Base-by-base conservation (phyloP, 2,329 filamentous ascomycete genomes). In the Xenoacremonium recifei region DNA sequence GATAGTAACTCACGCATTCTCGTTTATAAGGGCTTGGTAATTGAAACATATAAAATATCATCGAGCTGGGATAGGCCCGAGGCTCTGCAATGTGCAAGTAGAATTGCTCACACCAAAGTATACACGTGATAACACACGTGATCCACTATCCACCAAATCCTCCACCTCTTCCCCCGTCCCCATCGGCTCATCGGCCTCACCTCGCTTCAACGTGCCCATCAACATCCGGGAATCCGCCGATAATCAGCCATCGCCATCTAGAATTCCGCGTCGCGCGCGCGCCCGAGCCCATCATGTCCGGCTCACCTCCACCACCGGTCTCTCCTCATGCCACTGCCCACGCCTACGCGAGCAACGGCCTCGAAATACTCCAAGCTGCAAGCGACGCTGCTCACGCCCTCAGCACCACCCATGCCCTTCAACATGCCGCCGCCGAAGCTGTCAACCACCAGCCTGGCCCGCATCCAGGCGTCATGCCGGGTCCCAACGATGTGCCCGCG, bases 281-380 rank as follows among this genome's bases (percentile, higher is more conserved):
- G 48, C 47, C 38, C 45, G 43, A 44, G 44, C 35, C 35, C 40
- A 40, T 44, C 46, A 59, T 59, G 57, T 58, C 57, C 31, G 56
- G 48, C 35, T 57, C 57, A 36, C 56, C 57, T 45, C 56, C 55
- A 29, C 56, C 56, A 27, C 49, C 53, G 15, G 35, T 53, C 37
- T 48, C 54, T 30, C 35, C 51, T 35, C 55, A 59, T 46, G 54
- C 63, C 39, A 60, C 59, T 23, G 68, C 66, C 34, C 69, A 71
- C 57, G 66, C 61, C 43, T 72, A 71, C 49, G 69, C 69, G 37
- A 71, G 66, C 56, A 72, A 72, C 54, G 68, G 69, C 23, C 63
- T 72, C 35, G 67, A 71, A 50, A 70, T 71, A 40, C 63, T 72
- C 23, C 69, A 72, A 47, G 69, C 69, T 16, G 69, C 69, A 32